Conservation (phyloP, 306 rosid species). For the Cercis canadensis region DNA sequence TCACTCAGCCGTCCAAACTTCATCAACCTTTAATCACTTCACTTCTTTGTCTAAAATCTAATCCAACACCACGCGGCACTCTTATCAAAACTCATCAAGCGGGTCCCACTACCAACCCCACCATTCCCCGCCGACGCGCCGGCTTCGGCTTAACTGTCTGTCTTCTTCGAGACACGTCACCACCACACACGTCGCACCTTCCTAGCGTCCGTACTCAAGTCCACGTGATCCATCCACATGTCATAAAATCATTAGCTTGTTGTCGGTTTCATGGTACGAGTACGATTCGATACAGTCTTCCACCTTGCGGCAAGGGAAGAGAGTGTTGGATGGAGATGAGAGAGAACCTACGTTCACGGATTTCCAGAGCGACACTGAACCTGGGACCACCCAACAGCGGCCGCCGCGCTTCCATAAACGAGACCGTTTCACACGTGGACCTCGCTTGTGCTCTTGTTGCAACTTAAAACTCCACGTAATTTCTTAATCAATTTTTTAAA, state of each 20-base stretch:
- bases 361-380: slow-evolving; percentile 1
- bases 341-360: neutral
- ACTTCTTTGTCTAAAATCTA: neutral
- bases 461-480: too few relatives aligned
- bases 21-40: neutral
- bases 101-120: neutral
- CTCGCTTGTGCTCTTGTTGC: too few relatives aligned
- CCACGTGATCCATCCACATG: slow-evolving; percentile 6
- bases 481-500: too few relatives aligned
- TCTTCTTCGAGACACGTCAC: neutral
- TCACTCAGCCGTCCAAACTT: slow-evolving; percentile 16
- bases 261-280: slow-evolving; percentile 22
- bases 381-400: slow-evolving; percentile 31
- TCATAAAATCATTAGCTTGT: neutral
- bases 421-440: slow-evolving; percentile 26
- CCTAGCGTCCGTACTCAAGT: neutral
- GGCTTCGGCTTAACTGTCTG: neutral
- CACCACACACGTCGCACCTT: slow-evolving; percentile 17
- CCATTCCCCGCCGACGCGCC: slow-evolving; percentile 19
- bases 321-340: neutral
- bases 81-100: too few relatives aligned
- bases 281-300: neutral
- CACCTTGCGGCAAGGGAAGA: too few relatives aligned
- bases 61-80: neutral
- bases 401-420: slow-evolving; percentile 38